A percentile compares a stretch with the other conserved stretches of the same genome.
Evolutionary conservation across 257 asterid species (phyloP).

Genomic region (Datura wrightii): DNA sequence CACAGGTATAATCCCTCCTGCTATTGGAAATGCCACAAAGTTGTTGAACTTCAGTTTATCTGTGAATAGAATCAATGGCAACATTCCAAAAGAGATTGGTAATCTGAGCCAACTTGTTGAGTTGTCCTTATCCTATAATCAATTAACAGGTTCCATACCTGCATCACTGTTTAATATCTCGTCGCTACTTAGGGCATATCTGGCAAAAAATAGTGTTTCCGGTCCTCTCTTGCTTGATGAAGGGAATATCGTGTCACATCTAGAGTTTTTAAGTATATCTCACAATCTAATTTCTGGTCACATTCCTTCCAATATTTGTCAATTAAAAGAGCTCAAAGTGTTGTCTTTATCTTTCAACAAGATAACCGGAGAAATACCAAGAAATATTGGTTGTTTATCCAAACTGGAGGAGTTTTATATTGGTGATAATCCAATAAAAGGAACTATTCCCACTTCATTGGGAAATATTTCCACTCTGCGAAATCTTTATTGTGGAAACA

Average conservation of each 20-base stretch:
- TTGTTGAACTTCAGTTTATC: conserved; percentile 6
- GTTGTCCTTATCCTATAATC: conserved; percentile 26
- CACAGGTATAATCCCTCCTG: conserved; percentile 16
- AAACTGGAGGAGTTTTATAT: conserved; percentile 37
- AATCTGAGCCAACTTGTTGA: not conserved
- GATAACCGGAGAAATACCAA: conserved; percentile 38
- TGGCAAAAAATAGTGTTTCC: conserved; percentile 36
- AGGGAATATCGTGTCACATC: not conserved
- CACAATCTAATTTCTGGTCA: conserved; percentile 33
- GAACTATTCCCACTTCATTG: conserved; percentile 41
- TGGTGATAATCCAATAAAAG: conserved; percentile 35
- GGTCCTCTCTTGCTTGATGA: conserved; percentile 35
- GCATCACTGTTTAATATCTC: conserved; percentile 41
- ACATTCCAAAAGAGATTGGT: conserved; percentile 33
- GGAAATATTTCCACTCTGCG: conserved; percentile 44
- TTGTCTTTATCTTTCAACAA: conserved; percentile 35
- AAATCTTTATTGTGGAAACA: conserved; percentile 28
- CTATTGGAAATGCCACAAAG: not conserved
- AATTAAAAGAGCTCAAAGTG: conserved; percentile 28
- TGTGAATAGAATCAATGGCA: conserved; percentile 23
- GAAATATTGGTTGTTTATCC: conserved; percentile 41
- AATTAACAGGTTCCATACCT: conserved; percentile 45
- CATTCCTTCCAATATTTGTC: conserved; percentile 44
- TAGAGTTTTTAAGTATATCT: conserved; percentile 34
- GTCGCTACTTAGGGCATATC: conserved; percentile 23